Evolutionary conservation across 2,329 filamentous ascomycete genomes (phyloP).

Genomic region (Exophiala sp.): DNA sequence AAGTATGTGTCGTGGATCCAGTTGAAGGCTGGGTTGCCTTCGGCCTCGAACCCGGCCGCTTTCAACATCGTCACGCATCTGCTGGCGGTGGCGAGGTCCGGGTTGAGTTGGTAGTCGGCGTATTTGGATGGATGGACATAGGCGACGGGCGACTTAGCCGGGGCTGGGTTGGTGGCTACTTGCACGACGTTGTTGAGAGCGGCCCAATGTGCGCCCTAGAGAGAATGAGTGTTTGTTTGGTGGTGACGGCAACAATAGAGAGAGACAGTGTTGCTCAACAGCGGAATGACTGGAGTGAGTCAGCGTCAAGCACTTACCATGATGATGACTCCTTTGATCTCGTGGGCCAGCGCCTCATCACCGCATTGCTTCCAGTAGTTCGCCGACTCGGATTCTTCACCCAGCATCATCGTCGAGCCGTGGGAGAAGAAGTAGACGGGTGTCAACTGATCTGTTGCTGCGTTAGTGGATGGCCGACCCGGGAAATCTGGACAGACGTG

Average conservation of each 20-base stretch:
- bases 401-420: conserved; percentile 67
- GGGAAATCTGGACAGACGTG: too few relatives aligned
- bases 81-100: conserved; percentile 51
- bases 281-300: not conserved
- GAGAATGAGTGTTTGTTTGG: too few relatives aligned
- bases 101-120: conserved; percentile 54
- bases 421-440: conserved; percentile 64
- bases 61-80: conserved; percentile 48
- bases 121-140: conserved; percentile 63
- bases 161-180: conserved; percentile 55
- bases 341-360: conserved; percentile 54
- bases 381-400: conserved; percentile 56
- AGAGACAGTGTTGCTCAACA: not conserved
- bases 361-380: conserved; percentile 62
- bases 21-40: conserved; percentile 53
- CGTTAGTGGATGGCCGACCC: too few relatives aligned
- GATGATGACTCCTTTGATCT: conserved; percentile 58
- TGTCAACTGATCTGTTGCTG: conserved; percentile 31
- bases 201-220: conserved; percentile 61
- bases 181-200: conserved; percentile 51
- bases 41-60: conserved; percentile 50
- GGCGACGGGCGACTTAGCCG: conserved; percentile 58
- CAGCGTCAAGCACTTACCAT: conserved; percentile 45
- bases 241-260: not conserved
- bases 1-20: conserved; percentile 70